Evolutionary conservation across 805 yeast genomes (phyloP), one percentile per base, ranked within the genome.

Genomic region (Saccharomycopsis olivae): DNA sequence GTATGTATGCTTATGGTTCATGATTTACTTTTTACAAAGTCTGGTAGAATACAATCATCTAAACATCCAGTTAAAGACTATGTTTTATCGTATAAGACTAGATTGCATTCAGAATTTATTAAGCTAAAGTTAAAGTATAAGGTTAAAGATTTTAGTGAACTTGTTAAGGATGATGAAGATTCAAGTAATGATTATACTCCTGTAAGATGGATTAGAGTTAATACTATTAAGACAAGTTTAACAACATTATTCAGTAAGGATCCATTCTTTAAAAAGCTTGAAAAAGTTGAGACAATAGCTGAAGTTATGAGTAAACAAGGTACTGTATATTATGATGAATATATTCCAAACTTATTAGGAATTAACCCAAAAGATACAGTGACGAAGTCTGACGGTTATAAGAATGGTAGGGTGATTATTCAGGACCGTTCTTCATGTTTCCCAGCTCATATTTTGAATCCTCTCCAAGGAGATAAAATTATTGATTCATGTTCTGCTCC

Each of bases 401-500:
- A 71, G 39, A 61, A 64, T 10, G 98, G 98, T 0, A 68, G 78
- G 39, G 64, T 89, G 13, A 88, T 92, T 40, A 84, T 92, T 45
- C 99, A 92, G 60, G 98, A 92, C 55, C 66, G 98, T 38, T 96
- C 97, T 0, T 87, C 96, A 1, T 92, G 98, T 57, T 87, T 92
- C 54, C 99, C 99, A 0, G 96, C 94, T 0, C 75, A 74, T 45
- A 87, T 92, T 20, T 60, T 92, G 35, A 66, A 73, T 46, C 84
- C 89, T 1, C 40, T 55, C 1, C 65, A 72, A 3, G 80, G 78
- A 33, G 78, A 71, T 43, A 59, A 66, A 18, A 75, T 87, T 9
- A 82, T 92, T 33, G 99, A 92, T 60, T 81, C 96, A 1, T 88
- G 96, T 61, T 88, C 97, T 2, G 98, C 99, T 0, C 99, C 99